Evolutionary conservation across 176 grass and related monocot genomes (phyloP).

Genomic region (Miscanthus lutarioriparius): DNA sequence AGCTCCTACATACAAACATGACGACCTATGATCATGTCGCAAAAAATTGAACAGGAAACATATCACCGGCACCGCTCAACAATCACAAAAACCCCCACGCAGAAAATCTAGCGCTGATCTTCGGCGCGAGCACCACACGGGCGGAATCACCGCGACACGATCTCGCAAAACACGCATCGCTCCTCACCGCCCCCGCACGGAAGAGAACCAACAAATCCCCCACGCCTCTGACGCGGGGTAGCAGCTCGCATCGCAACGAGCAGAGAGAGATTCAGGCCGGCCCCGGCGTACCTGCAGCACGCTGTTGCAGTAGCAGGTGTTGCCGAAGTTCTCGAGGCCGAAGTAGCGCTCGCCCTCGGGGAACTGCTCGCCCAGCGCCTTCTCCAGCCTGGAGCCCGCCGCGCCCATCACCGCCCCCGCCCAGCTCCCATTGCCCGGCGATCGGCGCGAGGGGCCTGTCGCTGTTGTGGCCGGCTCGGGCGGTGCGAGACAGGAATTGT

Average conservation of each 20-base stretch:
- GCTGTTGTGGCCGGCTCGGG: background rate
- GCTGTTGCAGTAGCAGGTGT: conserved; percentile 99
- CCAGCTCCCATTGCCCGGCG: conserved; percentile 43
- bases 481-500: conserved; percentile 6
- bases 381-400: conserved; percentile 96
- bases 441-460: conserved; percentile 5
- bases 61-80: background rate
- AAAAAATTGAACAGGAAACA: background rate
- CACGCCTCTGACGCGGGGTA: background rate
- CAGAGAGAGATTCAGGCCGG: background rate
- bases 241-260: background rate
- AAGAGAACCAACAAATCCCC: conserved; percentile 1
- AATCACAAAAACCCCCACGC: background rate
- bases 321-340: conserved; percentile 98
- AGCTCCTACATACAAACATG: background rate
- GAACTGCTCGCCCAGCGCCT: conserved; percentile 94
- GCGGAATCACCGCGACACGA: conserved; percentile 13
- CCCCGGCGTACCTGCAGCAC: conserved; percentile 71
- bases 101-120: conserved; percentile 10
- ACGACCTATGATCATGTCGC: background rate
- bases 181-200: background rate
- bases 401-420: conserved; percentile 84
- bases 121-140: background rate
- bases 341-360: conserved; percentile 99
- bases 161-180: conserved; percentile 8